Conservation (phyloP, 805 yeast species). For the Yamadazyma akitaensis region DNA sequence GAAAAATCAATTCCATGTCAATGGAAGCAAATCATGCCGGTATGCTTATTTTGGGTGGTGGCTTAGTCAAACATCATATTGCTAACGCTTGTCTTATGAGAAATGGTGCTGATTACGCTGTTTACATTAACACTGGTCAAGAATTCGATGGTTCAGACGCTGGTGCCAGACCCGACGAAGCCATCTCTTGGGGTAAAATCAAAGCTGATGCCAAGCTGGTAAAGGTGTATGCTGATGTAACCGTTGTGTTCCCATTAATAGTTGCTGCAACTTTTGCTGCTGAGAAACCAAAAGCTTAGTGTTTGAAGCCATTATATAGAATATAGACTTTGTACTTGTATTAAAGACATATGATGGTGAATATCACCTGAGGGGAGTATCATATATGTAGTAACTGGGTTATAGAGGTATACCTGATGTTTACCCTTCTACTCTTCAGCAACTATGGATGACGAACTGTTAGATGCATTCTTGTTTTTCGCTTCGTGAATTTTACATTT, state of each 20-base stretch:
- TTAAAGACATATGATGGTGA: no score
- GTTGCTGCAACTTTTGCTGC: constrained; percentile 98
- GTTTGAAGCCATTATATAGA: background rate
- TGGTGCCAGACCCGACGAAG: constrained; percentile 99
- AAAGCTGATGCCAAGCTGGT: constrained; percentile 89
- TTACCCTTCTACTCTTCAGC: no score
- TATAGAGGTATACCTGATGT: no score
- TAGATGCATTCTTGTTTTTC: no score
- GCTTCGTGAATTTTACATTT: background rate
- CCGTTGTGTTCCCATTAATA: constrained; percentile 90
- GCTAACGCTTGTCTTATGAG: constrained; percentile 98
- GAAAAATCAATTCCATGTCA: constrained; percentile 86
- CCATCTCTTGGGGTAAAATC: constrained; percentile 98
- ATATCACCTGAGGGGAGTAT: no score
- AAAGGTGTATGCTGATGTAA: constrained; percentile 93
- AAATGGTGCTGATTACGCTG: constrained; percentile 98
- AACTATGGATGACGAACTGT: no score
- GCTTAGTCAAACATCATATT: constrained; percentile 93
- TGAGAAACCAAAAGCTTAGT: constrained; percentile 17
- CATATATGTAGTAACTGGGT: no score
- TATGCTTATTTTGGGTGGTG: constrained; percentile 95
- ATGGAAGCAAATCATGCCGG: constrained; percentile 95
- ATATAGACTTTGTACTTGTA: no score
- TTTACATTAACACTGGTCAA: constrained; percentile 95
- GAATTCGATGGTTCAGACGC: constrained; percentile 99